phyloP scores from a whole-genome alignment of 176 grass and related monocot species.

The Oryza meyeriana region DNA sequence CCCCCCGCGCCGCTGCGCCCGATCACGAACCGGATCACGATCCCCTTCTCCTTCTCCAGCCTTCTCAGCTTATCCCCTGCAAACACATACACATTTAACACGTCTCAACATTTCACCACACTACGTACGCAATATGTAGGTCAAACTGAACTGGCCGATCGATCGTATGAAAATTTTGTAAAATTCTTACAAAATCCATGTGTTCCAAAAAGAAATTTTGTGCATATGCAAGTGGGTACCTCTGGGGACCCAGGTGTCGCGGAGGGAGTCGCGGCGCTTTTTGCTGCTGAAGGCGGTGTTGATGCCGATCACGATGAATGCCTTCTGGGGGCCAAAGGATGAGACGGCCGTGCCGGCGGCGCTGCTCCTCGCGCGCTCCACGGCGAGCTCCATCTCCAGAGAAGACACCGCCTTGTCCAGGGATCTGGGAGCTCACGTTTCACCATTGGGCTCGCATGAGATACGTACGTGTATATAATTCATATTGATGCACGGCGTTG shows the following conservation, averaged over 20 bases:
- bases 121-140: neutral
- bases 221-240: too few relatives aligned
- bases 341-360: slow-evolving; percentile 9
- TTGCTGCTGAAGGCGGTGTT: slow-evolving; percentile 86
- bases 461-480: neutral
- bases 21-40: slow-evolving; percentile 94
- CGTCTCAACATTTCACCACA: neutral
- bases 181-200: neutral
- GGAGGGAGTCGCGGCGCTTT: slow-evolving; percentile 77
- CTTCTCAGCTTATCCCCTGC: slow-evolving; percentile 65
- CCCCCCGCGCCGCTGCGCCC: slow-evolving; percentile 55
- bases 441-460: neutral
- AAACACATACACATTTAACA: too few relatives aligned
- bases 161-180: too few relatives aligned
- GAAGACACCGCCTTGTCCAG: slow-evolving; percentile 80
- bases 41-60: slow-evolving; percentile 81
- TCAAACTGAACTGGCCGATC: too few relatives aligned
- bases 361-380: slow-evolving; percentile 40
- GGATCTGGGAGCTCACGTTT: slow-evolving; percentile 20
- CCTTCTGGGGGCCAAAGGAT: slow-evolving; percentile 49
- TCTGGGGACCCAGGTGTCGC: slow-evolving; percentile 81
- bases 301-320: slow-evolving; percentile 80
- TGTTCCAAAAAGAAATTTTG: too few relatives aligned
- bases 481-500: neutral
- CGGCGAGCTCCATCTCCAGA: slow-evolving; percentile 68